These are phyloP conservation scores for Camelina sativa DNA, from an alignment of 345 rosid species.

Conservation along the genomic window DNA sequence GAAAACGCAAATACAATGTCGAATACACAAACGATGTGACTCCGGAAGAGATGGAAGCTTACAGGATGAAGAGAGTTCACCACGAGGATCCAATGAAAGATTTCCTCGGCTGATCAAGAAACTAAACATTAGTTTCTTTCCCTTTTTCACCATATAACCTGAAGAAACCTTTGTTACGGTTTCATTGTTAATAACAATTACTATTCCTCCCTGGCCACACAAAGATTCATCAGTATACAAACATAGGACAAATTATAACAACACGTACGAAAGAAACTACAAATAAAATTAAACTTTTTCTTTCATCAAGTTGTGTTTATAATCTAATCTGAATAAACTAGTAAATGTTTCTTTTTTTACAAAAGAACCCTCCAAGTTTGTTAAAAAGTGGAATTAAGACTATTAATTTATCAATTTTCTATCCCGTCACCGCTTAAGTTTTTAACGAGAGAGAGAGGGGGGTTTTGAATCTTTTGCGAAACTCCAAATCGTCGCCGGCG, in stretches of 20 bases:
- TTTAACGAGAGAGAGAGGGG: slow-evolving; percentile 11
- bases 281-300: too few species aligned
- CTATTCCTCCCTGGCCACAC: too few species aligned
- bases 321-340: too few species aligned
- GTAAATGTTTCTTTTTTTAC: neutral
- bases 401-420: neutral
- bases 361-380: slow-evolving; percentile 6
- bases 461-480: slow-evolving; percentile 26
- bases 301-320: too few species aligned
- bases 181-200: too few species aligned
- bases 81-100: slow-evolving; percentile 50
- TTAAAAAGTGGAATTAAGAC: neutral
- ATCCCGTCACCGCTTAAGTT: neutral
- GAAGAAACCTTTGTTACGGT: neutral
- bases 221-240: too few species aligned
- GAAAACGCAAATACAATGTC: slow-evolving; percentile 70
- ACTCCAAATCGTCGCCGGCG: slow-evolving; percentile 34
- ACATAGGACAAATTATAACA: too few species aligned
- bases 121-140: too few species aligned
- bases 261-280: too few species aligned
- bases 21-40: slow-evolving; percentile 67
- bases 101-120: slow-evolving; percentile 21
- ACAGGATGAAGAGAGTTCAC: slow-evolving; percentile 71
- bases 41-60: slow-evolving; percentile 78
- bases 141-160: neutral